Base-by-base conservation (phyloP, 73 alveolate species). In the Paramecium octaurelia region DNA sequence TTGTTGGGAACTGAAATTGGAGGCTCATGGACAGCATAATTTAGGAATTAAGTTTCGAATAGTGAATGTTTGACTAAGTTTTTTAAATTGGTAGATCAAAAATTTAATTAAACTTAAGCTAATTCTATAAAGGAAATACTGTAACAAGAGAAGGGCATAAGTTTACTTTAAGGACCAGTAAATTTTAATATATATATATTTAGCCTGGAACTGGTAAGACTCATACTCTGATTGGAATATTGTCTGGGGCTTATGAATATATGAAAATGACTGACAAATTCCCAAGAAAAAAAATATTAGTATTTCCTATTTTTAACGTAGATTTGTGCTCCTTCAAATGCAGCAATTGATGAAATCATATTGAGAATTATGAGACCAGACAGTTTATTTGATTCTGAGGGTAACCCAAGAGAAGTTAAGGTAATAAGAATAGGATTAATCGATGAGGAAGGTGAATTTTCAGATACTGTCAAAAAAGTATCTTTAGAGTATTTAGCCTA, bases 261-360 rank as follows among this genome's bases (percentile, higher is more conserved):
- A 87, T 87, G 75, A 38, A 34, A 20, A 42, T 40, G 35, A 58
- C 29, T 16, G 73, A 21, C 6, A 77, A 54, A 10, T 35, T 21
- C 1, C 84, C 93, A 1, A 87, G 73, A 46, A 73, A 68, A 35
- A 87, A 87, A 64, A 87, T 87, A 14, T 64, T 87, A 40, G 88
- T 87, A 54, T 18, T 5, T 8, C 14, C 31, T 64, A 64, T 6
- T 12, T 27, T 23, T 16, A 16, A 54, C 5, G 5, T 18, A 54
- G 69, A 54, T 54, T 20, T 95, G 98, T 85, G 96, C 98, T 46
- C 98, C 99, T 9, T 95, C 98, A 64, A 96, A 96, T 87, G 86
- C 97, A 77, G 99, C 99, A 18, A 92, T 96, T 16, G 98, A 96
- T 95, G 97, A 95, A 88, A 92, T 96, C 40, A 94, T 96, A 31